phyloP scores from a whole-genome alignment of 441 rosid species.

The Populus hybrid region DNA sequence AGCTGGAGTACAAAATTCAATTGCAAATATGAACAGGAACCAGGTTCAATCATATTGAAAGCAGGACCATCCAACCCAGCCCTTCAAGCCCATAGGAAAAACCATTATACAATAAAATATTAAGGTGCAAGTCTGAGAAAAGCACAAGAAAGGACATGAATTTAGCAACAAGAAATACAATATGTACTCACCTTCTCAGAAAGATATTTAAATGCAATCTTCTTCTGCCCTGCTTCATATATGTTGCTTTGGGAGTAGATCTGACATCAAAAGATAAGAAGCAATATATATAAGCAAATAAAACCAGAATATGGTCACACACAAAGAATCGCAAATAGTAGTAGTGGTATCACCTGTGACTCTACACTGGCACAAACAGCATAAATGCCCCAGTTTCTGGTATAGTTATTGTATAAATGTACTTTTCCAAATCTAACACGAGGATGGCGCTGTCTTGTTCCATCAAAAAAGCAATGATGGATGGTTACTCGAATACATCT shows the following conservation, averaged over 20 bases:
- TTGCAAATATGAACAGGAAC: background rate
- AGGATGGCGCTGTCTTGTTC: constrained; percentile 93
- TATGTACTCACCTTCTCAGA: constrained; percentile 66
- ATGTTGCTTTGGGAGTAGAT: constrained; percentile 88
- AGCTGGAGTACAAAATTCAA: background rate
- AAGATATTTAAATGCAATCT: constrained; percentile 71
- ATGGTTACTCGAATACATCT: constrained; percentile 84
- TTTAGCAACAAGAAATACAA: constrained; percentile 26
- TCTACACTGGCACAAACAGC: constrained; percentile 97
- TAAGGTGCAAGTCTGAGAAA: background rate
- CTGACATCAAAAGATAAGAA: constrained; percentile 32
- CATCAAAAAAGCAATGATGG: constrained; percentile 94
- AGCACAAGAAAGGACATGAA: background rate
- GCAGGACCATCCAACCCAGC: background rate
- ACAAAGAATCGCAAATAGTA: background rate
- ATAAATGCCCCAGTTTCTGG: constrained; percentile 86
- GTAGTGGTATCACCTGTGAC: constrained; percentile 55
- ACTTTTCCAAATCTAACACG: constrained; percentile 86
- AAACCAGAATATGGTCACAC: constrained; percentile 10
- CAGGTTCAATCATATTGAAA: background rate
- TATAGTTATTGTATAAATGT: constrained; percentile 84
- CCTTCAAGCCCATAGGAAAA: background rate
- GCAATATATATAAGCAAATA: background rate
- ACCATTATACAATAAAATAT: background rate
- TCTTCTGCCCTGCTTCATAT: constrained; percentile 88